Evolutionary conservation across 164 flowering plant species (phyloP), one percentile per base, ranked within the genome.

Genomic region (Brasenia schreberi): DNA sequence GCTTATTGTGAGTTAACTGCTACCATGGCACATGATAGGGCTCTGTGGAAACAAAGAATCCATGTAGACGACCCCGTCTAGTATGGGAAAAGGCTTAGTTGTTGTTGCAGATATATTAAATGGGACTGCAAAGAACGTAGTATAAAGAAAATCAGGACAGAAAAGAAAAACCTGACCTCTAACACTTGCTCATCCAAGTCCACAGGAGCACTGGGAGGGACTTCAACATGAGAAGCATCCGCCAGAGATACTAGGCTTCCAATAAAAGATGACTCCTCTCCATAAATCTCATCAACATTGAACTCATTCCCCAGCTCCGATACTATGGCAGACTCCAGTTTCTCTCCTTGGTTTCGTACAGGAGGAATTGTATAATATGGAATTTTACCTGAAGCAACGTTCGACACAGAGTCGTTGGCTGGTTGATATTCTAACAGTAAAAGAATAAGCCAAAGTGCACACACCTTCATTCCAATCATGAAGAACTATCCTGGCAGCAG

Each of bases 381-480:
- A 70, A 95, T 92, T 84, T 86, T 95, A 65, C 99, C 99, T 94
- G 82, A 68, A 81, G 7, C 53, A 45, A 12, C 53, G 12, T 45
- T 45, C 0, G 27, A 23, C 27, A 23, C 2, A 23, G 62, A 11
- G 11, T 6, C 19, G n/a, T 6, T n/a, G 5, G n/a, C n/a, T 60
- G 62, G 62, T 60, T n/a, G n/a, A 11, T 56, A 11, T 56, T 64
- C 33, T 60, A 27, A 11, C 23, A 23, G 64, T 61, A 16, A 59
- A 61, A 58, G 9, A n/a, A 17, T 44, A 9, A 73, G 5, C 45
- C 17, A 5, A 11, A 5, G 19, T 7, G 66, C 42, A 43, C 69
- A 65, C 81, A 91, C 99, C 99, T 69, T 87, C 90, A 70, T 95
- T 95, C 99, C 99, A 95, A 64, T 95, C 97, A 75, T 82, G 96